phyloP scores from a whole-genome alignment of 2,329 filamentous ascomycete species.

The Nemania abortiva region DNA sequence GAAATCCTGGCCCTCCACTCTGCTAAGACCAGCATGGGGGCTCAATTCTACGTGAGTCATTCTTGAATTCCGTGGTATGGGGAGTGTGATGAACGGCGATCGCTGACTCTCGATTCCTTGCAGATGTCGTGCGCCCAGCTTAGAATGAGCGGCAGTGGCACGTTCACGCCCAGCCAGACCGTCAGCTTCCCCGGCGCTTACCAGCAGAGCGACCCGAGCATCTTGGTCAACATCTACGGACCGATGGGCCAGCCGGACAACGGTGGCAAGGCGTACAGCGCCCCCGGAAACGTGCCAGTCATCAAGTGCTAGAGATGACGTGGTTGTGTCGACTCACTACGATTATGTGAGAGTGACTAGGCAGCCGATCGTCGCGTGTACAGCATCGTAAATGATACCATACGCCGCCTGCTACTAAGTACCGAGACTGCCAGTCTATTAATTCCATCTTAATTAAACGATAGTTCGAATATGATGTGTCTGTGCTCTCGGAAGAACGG shows the following conservation, averaged over 20 bases:
- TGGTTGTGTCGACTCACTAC: slow-evolving; percentile 5
- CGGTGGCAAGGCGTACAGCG: slow-evolving; percentile 55
- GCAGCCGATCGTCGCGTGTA: neutral
- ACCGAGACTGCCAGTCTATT: neutral
- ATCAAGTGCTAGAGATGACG: slow-evolving; percentile 44
- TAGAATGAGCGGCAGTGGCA: slow-evolving; percentile 55
- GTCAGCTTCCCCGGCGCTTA: slow-evolving; percentile 62
- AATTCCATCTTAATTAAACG: neutral
- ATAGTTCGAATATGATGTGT: slow-evolving; percentile 10
- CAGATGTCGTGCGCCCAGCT: slow-evolving; percentile 58
- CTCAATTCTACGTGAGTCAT: slow-evolving; percentile 56
- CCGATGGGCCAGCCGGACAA: slow-evolving; percentile 57
- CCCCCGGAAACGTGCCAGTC: slow-evolving; percentile 53
- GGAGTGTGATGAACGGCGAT: slow-evolving; percentile 4
- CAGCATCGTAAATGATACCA: slow-evolving; percentile 3
- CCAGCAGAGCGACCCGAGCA: slow-evolving; percentile 58
- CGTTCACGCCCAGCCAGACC: slow-evolving; percentile 53
- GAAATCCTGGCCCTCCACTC: slow-evolving; percentile 67
- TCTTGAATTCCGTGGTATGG: neutral
- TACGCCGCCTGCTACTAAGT: neutral
- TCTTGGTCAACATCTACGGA: slow-evolving; percentile 63
- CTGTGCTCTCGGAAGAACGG: neutral
- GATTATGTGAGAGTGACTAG: neutral
- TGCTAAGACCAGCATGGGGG: slow-evolving; percentile 54
- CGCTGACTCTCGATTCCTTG: slow-evolving; percentile 23